Percentiles rank a stretch among this genome's conserved stretches.
phyloP scores from a whole-genome alignment of 1,139 yeast genomes.

The Scheffersomyces stambukii region DNA sequence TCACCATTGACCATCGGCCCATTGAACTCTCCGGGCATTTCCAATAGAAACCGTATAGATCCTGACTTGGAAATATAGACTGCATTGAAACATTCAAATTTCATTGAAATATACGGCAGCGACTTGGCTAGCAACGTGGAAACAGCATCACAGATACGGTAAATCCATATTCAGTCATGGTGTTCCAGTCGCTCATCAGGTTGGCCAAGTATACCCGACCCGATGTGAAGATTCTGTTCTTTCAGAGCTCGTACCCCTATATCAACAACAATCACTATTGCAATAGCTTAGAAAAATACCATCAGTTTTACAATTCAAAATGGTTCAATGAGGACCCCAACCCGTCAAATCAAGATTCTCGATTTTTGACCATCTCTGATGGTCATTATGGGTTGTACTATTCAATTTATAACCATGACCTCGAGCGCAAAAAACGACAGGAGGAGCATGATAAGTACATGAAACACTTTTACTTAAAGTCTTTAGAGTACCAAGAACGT shows the following conservation, averaged over 20 bases:
- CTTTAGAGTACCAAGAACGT: no score
- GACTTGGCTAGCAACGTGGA: no score
- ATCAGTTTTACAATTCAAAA: conserved; percentile 7
- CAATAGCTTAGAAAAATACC: conserved; percentile 18
- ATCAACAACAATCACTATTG: conserved; percentile 14
- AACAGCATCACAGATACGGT: conserved; percentile 1
- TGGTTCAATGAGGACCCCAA: conserved; percentile 31
- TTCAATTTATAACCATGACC: conserved; percentile 38
- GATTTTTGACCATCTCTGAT: conserved; percentile 28
- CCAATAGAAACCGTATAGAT: no score
- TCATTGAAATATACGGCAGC: no score
- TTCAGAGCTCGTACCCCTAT: conserved; percentile 39
- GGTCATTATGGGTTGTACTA: conserved; percentile 47
- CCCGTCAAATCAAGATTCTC: conserved; percentile 20
- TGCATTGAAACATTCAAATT: no score
- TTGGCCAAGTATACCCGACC: conserved; percentile 11
- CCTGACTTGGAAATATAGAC: no score
- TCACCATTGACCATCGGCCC: no score
- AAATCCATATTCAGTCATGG: conserved; percentile 6
- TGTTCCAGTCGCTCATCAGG: conserved; percentile 11
- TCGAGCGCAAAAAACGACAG: conserved; percentile 11
- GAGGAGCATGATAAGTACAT: conserved; percentile 10
- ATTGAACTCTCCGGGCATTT: no score
- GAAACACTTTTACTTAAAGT: conserved; percentile 1
- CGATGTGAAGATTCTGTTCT: no score